Evolutionary conservation across 805 yeast species (phyloP).

Genomic region (Metschnikowia orientalis): DNA sequence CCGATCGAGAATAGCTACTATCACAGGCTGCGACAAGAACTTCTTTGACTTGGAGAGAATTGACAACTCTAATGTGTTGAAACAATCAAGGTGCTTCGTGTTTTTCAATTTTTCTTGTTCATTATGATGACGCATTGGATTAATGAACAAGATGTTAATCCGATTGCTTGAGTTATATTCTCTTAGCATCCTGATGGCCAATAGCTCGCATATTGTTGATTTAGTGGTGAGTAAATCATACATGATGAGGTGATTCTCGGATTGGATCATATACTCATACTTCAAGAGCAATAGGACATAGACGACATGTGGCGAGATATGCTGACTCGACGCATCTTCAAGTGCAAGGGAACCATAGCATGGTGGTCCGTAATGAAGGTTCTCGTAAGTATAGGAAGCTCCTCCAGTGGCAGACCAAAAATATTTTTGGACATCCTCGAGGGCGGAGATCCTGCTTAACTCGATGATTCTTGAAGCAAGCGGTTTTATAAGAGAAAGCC

Average conservation of each 20-base stretch:
- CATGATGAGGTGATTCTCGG: slow-evolving; percentile 34
- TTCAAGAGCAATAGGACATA: slow-evolving; percentile 32
- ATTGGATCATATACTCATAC: slow-evolving; percentile 38
- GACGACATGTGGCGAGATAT: slow-evolving; percentile 23
- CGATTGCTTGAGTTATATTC: slow-evolving; percentile 42
- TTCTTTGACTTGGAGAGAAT: slow-evolving; percentile 50
- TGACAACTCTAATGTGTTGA: slow-evolving; percentile 48
- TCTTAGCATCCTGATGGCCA: slow-evolving; percentile 46
- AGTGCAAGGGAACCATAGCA: slow-evolving; percentile 11
- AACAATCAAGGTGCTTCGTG: slow-evolving; percentile 23
- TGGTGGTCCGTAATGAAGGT: slow-evolving; percentile 21
- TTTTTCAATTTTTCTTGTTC: slow-evolving; percentile 16
- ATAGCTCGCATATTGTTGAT: slow-evolving; percentile 49
- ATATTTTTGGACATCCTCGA: slow-evolving; percentile 29
- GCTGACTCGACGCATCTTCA: slow-evolving; percentile 15
- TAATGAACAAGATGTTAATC: slow-evolving; percentile 42
- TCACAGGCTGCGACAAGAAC: slow-evolving; percentile 49
- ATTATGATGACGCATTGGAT: slow-evolving; percentile 37
- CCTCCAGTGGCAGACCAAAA: slow-evolving; percentile 7
- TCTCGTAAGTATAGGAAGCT: slow-evolving; percentile 7
- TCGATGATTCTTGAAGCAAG: slow-evolving; percentile 37
- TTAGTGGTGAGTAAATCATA: slow-evolving; percentile 40
- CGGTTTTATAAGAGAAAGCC: slow-evolving; percentile 45
- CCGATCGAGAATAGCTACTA: slow-evolving; percentile 42
- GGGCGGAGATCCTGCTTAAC: slow-evolving; percentile 33